Evolutionary conservation across 2,329 filamentous ascomycete genomes (phyloP), one percentile per base, ranked within the genome.

Genomic region (Diplodia seriata): DNA sequence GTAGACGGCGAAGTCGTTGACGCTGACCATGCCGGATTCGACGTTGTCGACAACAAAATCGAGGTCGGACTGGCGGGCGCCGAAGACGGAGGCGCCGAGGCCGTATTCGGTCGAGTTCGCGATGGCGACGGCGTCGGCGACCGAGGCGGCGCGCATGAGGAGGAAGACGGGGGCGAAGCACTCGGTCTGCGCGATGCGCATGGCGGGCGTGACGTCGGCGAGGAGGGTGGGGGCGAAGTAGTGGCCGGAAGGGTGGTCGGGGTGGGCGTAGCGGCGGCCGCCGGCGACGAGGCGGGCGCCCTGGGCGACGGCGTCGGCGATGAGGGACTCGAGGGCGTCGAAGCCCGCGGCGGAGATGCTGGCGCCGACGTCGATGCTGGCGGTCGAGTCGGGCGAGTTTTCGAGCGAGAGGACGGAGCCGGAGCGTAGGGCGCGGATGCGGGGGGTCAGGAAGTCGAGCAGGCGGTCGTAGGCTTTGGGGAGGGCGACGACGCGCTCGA

Each of bases 1-100:
- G 79, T 89, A 97, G 33, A 89, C 90, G 23, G 90, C 95, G 75
- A 99, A 99, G 81, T 99, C 95, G 77, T 99, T 99, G 72, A 99
- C 87, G 29, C 93, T 89, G 0, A 98, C 92, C 91, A 97, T 97
- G 54, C 95, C 95, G 0, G 91, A 89, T 70, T 90, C 87, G 63
- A 97, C 85, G 29, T 88, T 87, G 23, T 80, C 80, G 1, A 94
- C 88, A 33, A 96, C 87, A 18, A 82, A 82, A 18, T 85, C 79
- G 1, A 97, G 83, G 61, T 87, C 85, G 1, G 83, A 82, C 68
- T 87, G 85, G 69, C 90, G 86, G 7, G 71, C 71, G 40, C 94
- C 95, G 78, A 96, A 97, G 47, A 99, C 91, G 50, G 90, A 93
- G 51, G 92, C 90, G 64, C 95, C 95, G 53, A 99, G 91, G 2